Conservation (phyloP, 495 filamentous ascomycete species). For the Lasiosphaeria ovina region DNA sequence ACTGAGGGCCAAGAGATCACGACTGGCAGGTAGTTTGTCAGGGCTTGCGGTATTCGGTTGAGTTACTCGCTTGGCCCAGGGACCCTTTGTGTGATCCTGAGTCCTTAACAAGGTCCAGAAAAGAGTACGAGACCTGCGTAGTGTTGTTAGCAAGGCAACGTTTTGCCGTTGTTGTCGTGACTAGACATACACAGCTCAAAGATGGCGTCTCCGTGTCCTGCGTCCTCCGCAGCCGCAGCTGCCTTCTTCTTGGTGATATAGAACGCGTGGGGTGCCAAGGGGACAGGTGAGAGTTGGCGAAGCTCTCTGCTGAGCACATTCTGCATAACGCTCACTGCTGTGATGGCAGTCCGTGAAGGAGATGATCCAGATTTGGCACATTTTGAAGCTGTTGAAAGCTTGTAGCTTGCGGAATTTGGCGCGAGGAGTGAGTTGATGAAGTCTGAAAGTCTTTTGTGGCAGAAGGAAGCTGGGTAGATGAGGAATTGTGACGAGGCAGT, state of each 20-base stretch:
- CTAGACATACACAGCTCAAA: not conserved
- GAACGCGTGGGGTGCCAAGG: not conserved
- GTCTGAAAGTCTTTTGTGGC: not conserved
- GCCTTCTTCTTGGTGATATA: not conserved
- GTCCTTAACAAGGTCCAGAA: no score
- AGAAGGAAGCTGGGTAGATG: not conserved
- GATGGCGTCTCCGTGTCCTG: not conserved
- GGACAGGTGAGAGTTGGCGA: not conserved
- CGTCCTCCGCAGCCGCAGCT: not conserved
- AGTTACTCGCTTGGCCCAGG: no score
- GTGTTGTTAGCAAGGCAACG: no score
- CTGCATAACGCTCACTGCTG: not conserved
- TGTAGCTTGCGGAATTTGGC: not conserved
- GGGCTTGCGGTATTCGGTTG: no score
- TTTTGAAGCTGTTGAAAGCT: not conserved
- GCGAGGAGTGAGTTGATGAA: not conserved
- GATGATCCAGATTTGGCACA: constrained; percentile 5
- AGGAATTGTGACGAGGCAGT: not conserved
- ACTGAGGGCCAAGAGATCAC: no score
- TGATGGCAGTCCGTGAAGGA: not conserved
- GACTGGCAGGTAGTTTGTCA: no score
- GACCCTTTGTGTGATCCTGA: no score
- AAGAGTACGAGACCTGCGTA: no score
- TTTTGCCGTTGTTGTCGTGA: not conserved
- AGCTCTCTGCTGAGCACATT: constrained; percentile 3